Percentiles rank a stretch among this genome's conserved stretches.
These are phyloP conservation scores for Trypanosoma cruzi DNA, from an alignment of 208 protist genomes.

Conservation along the genomic window DNA sequence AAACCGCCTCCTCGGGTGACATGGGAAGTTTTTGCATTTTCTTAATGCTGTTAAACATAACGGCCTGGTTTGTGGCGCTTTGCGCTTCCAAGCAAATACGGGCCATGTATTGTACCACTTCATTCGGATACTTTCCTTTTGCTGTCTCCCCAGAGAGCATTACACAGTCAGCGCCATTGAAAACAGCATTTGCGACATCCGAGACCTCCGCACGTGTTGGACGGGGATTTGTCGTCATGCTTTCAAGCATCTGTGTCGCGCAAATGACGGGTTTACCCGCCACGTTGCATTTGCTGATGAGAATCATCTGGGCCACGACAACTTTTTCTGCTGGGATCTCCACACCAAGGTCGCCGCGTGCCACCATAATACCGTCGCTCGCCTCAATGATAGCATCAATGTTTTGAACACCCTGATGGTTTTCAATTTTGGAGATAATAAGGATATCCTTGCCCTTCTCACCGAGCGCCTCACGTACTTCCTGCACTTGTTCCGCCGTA, in stretches of 20 bases:
- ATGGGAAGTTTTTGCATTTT: constrained; percentile 82
- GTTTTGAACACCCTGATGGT: constrained; percentile 97
- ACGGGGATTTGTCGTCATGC: constrained; percentile 96
- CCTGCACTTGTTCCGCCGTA: constrained; percentile 92
- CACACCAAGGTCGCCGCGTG: constrained; percentile 98
- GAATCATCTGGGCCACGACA: constrained; percentile 98
- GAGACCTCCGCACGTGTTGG: constrained; percentile 99
- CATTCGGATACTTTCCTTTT: constrained; percentile 96
- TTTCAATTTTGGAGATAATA: constrained; percentile 99
- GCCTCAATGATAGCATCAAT: constrained; percentile 98
- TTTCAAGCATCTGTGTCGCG: constrained; percentile 99
- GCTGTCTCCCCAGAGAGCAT: constrained; percentile 99
- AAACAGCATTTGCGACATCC: constrained; percentile 98
- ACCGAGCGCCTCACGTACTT: constrained; percentile 93
- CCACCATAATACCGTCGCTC: constrained; percentile 99
- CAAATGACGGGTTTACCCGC: constrained; percentile 98
- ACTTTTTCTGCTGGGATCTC: constrained; percentile 98
- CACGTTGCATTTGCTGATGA: constrained; percentile 98
- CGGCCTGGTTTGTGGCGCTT: constrained; percentile 71
- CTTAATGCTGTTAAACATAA: constrained; percentile 88
- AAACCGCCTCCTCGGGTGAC: constrained; percentile 91
- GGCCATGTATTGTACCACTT: constrained; percentile 96
- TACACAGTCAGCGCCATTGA: constrained; percentile 98
- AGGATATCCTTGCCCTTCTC: constrained; percentile 89
- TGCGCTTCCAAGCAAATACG: constrained; percentile 92